Evolutionary conservation across 106 monocot genomes (phyloP).

Genomic region (Dendrobium nobile): DNA sequence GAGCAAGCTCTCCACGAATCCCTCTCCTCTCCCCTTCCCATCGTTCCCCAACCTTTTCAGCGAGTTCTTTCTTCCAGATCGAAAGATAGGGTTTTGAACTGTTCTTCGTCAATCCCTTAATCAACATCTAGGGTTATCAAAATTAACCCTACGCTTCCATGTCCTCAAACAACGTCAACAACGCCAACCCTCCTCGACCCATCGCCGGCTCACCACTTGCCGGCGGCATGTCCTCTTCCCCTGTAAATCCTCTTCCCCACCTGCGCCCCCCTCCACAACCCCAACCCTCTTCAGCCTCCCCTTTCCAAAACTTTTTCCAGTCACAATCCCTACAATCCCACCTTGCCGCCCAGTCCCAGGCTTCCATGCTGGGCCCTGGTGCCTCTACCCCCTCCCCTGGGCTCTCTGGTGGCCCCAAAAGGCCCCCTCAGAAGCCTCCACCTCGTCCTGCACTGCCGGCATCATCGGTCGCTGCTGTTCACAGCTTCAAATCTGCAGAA

Average conservation of each 20-base stretch:
- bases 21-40: neutral
- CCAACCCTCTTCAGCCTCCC: slow-evolving; percentile 18
- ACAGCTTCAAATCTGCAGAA: slow-evolving; percentile 47
- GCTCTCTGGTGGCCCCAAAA: slow-evolving; percentile 18
- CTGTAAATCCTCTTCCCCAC: slow-evolving; percentile 32
- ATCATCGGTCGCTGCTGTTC: slow-evolving; percentile 3
- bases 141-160: neutral
- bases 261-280: slow-evolving; percentile 40
- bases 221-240: slow-evolving; percentile 18
- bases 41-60: neutral
- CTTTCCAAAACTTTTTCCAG: slow-evolving; percentile 36
- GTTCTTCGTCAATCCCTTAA: neutral
- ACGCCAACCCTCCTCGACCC: slow-evolving; percentile 10
- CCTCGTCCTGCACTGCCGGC: slow-evolving; percentile 21
- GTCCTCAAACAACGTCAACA: slow-evolving; percentile 23
- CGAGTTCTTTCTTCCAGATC: neutral
- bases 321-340: slow-evolving; percentile 45
- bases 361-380: slow-evolving; percentile 3
- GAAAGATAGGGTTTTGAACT: slow-evolving; percentile 4
- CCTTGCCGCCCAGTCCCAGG: slow-evolving; percentile 18
- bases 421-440: slow-evolving; percentile 40
- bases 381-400: slow-evolving; percentile 19
- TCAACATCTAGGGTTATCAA: neutral
- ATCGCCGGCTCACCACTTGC: slow-evolving; percentile 15
- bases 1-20: neutral